These are phyloP conservation scores for Ophiostoma sp. DNA, from an alignment of 2,329 filamentous ascomycete genomes.

Conservation along the genomic window DNA sequence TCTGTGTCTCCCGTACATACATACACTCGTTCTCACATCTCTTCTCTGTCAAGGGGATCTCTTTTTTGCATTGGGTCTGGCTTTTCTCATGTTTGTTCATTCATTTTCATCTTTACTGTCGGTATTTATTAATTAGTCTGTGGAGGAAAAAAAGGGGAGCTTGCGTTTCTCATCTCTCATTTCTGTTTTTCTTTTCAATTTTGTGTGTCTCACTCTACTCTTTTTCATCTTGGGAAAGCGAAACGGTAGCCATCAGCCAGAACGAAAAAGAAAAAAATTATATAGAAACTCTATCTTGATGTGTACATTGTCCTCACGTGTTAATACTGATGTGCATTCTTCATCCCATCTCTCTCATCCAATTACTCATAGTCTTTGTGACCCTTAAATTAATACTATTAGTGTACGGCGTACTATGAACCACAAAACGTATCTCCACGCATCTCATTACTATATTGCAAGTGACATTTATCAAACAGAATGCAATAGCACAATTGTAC, in stretches of 20 bases:
- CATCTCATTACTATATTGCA: not conserved
- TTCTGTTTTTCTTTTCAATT: conserved; percentile 14
- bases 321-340: not conserved
- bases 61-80: conserved; percentile 31
- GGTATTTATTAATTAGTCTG: conserved; percentile 25
- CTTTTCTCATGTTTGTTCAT: conserved; percentile 20
- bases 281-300: not conserved
- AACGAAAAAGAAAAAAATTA: not conserved
- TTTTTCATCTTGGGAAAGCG: conserved; percentile 15
- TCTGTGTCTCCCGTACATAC: not conserved
- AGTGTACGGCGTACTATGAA: no score
- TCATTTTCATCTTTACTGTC: conserved; percentile 12
- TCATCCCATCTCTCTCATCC: no score
- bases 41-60: conserved; percentile 10
- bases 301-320: not conserved
- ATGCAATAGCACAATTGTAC: not conserved
- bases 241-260: conserved; percentile 10
- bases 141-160: conserved; percentile 1
- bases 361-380: no score
- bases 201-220: not conserved
- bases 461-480: not conserved
- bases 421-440: no score
- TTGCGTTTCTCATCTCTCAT: conserved; percentile 10
- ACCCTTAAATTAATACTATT: no score
- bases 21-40: not conserved